These are phyloP conservation scores for Oryza meridionalis DNA, from an alignment of 176 grass and related monocot species.

Conservation along the genomic window DNA sequence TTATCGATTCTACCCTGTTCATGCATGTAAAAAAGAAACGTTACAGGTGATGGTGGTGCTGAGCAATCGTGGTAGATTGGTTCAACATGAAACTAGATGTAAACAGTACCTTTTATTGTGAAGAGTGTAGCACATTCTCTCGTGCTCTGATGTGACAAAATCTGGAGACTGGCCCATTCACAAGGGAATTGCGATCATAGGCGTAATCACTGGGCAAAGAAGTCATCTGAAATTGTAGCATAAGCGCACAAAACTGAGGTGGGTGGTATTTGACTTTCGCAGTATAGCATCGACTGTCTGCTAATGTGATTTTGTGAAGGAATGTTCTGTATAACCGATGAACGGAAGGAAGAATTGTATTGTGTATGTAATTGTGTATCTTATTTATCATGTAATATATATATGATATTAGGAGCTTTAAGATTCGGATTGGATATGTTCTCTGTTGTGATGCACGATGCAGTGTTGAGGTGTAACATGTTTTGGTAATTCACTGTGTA, in stretches of 20 bases:
- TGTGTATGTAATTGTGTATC: slow-evolving; percentile 35
- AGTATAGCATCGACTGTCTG: slow-evolving; percentile 28
- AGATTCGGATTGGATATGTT: not conserved
- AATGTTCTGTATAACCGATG: slow-evolving; percentile 36
- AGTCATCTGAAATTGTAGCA: slow-evolving; percentile 18
- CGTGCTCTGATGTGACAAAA: slow-evolving; percentile 34
- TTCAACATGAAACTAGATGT: slow-evolving; percentile 42
- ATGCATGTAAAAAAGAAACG: slow-evolving; percentile 48
- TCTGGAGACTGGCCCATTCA: not conserved
- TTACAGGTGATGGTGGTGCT: slow-evolving; percentile 48
- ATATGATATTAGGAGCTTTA: slow-evolving; percentile 16
- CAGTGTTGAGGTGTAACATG: not conserved
- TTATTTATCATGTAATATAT: slow-evolving; percentile 28
- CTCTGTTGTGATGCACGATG: not conserved
- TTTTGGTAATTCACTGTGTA: not conserved
- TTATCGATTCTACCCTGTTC: not conserved
- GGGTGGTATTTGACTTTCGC: slow-evolving; percentile 32
- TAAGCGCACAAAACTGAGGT: slow-evolving; percentile 21
- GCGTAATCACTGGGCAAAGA: not conserved
- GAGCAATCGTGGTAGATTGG: slow-evolving; percentile 39
- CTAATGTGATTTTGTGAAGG: slow-evolving; percentile 40
- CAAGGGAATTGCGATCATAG: slow-evolving; percentile 21
- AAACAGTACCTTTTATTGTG: slow-evolving; percentile 30
- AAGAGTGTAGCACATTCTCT: slow-evolving; percentile 25
- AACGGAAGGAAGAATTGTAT: slow-evolving; percentile 26